Evolutionary conservation across 202 grass and related monocot species (phyloP).

Genomic region (Setaria italica): DNA sequence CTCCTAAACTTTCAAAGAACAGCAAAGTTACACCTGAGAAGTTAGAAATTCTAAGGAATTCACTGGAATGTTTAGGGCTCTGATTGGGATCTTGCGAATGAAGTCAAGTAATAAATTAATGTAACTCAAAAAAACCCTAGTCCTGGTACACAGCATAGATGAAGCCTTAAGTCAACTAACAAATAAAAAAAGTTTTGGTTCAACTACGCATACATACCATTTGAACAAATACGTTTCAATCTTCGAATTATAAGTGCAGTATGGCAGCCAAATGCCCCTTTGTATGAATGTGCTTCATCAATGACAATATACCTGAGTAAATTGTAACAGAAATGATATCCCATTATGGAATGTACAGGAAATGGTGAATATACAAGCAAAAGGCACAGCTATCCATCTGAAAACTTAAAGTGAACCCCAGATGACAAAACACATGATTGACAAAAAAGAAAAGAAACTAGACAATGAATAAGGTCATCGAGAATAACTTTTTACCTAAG

Average conservation of each 20-base stretch:
- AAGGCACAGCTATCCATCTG: background rate
- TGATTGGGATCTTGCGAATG: background rate
- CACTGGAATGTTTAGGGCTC: background rate
- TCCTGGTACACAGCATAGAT: background rate
- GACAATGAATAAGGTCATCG: constrained; percentile 13
- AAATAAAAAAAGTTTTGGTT: constrained; percentile 18
- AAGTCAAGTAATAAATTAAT: constrained; percentile 28
- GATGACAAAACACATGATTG: constrained; percentile 13
- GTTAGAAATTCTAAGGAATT: background rate
- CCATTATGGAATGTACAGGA: constrained; percentile 13
- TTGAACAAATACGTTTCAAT: constrained; percentile 88
- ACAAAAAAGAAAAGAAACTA: constrained; percentile 12
- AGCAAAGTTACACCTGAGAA: constrained; percentile 28
- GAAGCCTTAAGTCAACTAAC: constrained; percentile 23
- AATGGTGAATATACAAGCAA: constrained; percentile 1
- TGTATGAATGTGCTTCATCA: constrained; percentile 98
- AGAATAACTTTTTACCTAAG: constrained; percentile 64
- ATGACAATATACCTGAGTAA: constrained; percentile 89
- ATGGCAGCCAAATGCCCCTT: constrained; percentile 98
- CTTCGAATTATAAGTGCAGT: constrained; percentile 93
- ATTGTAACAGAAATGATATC: constrained; percentile 17
- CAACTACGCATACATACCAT: constrained; percentile 56
- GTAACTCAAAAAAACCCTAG: too few species aligned
- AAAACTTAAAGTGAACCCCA: constrained; percentile 7
- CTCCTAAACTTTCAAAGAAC: constrained; percentile 26